Evolutionary conservation across 176 grass and related monocot species (phyloP), one percentile per base, ranked within the genome.

Genomic region (Eragrostis curvula): DNA sequence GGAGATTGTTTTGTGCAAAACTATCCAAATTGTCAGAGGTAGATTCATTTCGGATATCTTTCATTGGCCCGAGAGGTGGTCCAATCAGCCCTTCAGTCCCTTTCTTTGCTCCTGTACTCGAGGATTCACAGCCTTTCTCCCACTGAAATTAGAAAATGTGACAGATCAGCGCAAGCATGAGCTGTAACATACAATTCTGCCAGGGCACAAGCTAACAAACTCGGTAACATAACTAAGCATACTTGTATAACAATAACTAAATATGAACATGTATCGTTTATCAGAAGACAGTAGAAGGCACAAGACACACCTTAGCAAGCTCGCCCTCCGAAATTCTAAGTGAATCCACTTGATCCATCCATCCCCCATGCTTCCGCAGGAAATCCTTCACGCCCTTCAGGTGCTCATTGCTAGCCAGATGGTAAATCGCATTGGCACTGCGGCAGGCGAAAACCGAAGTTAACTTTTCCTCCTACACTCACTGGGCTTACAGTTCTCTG

Each of bases 31-130:
- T 86, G 61, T 81, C 89, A 93, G 73, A 85, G 53, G 79, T 87
- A 90, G 87, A 78, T 82, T 93, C 87, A 83, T 85, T 91, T 90
- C 56, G 90, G 96, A 98, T 98, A 98, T 98, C 88, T 95, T 95
- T 93, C 44, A 80, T 61, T 30, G 73, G 87, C 50, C 88, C 73
- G 56, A 60, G 42, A 59, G 73, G 85, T 80, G 87, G 89, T 68
- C 77, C 81, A 14, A 91, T 83, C 73, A 73, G 13, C 78, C 75
- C 87, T 75, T 87, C 39, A 45, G 74, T 75, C 76, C 20, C 58
- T 46, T 59, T 41, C 36, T 63, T 43, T 16, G 68, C 70, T 70
- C 73, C 76, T 70, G 42, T 84, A 58, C 85, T 83, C 29, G 53
- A 74, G 29, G 90, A 89, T 71, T 93, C 87, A 45, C 83, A 93